Evolutionary conservation across 2,329 filamentous ascomycete genomes (phyloP), one percentile per base, ranked within the genome.

Genomic region (Parastagonospora nodorum): DNA sequence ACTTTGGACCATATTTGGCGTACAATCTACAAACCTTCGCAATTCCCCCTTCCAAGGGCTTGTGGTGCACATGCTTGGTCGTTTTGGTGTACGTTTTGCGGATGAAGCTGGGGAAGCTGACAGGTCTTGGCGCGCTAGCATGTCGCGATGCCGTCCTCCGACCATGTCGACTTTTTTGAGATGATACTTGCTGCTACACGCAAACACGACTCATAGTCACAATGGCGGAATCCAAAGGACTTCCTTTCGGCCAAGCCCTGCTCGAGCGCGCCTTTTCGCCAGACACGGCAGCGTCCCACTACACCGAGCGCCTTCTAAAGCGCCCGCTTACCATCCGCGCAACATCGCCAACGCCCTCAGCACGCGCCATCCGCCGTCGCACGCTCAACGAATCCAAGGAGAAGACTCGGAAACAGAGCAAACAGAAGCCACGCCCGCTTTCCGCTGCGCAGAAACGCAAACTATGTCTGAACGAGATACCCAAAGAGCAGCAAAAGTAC

Each of bases 261-360:
- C 87, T 97, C 45, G 75, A 82, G 5, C 87, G 89, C 64, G 91
- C 90, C 8, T 91, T 96, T 75, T 88, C 89, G 2, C 87, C 90
- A 24, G 82, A 88, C 58, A 86, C 83, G 50, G 84, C 87, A 47
- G 77, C 79, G 30, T 82, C 85, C 46, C 89, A 96, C 66, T 93
- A 88, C 79, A 80, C 82, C 55, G 90, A 96, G 58, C 92, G 92
- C 74, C 85, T 96, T 71, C 85, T 90, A 64, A 87, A 90, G 68
- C 90, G 91, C 40, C 87, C 90, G 0, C 85, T 97, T 49, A 85
- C 88, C 65, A 84, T 97, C 3, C 86, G 88, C 36, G 87, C 90
- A 6, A 88, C 87, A 16, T 90, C 89, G 0, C 89, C 90, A 72
- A 84, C 64, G 60, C 81, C 67, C 28, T 75, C 73, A n/a, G 66